phyloP scores from a whole-genome alignment of 2,329 filamentous ascomycete genomes.

The Aspergillus oerlinghausenensis region DNA sequence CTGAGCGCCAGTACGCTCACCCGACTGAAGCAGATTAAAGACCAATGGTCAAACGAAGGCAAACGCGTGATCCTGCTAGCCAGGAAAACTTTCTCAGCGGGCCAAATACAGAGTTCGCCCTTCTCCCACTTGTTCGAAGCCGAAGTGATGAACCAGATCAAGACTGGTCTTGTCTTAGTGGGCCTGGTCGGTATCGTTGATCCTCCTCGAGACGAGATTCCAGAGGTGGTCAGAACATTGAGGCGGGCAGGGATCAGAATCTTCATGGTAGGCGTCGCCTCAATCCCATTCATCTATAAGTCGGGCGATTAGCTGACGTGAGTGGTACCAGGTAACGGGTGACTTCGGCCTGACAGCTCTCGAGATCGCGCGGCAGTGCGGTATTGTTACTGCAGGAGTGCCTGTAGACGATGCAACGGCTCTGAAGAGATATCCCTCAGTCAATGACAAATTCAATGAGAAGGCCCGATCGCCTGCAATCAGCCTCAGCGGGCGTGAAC shows the following conservation, averaged over 20 bases:
- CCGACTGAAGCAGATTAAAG: conserved; percentile 57
- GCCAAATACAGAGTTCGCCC: conserved; percentile 36
- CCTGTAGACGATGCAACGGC: conserved; percentile 52
- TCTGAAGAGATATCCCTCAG: conserved; percentile 37
- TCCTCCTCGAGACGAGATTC: conserved; percentile 57
- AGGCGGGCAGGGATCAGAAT: conserved; percentile 68
- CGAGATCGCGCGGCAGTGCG: conserved; percentile 67
- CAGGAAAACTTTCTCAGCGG: conserved; percentile 51
- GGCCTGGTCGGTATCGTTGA: conserved; percentile 58
- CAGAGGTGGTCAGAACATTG: conserved; percentile 56
- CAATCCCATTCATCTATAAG: conserved; percentile 1
- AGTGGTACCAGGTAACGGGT: conserved; percentile 56
- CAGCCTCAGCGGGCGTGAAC: conserved; percentile 61
- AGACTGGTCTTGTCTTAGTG: conserved; percentile 47
- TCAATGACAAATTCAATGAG: conserved; percentile 4
- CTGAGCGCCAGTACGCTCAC: conserved; percentile 46
- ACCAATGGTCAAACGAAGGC: conserved; percentile 64
- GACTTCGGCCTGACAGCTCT: conserved; percentile 72
- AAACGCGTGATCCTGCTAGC: conserved; percentile 65
- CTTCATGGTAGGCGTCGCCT: conserved; percentile 58
- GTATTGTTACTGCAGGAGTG: conserved; percentile 55
- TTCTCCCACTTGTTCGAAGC: conserved; percentile 53
- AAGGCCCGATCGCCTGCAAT: conserved; percentile 43
- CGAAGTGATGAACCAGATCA: conserved; percentile 52
- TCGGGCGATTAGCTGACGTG: not conserved